Evolutionary conservation across 192 early-diverging fungal species (phyloP).

Genomic region (Linnemannia zychae): DNA sequence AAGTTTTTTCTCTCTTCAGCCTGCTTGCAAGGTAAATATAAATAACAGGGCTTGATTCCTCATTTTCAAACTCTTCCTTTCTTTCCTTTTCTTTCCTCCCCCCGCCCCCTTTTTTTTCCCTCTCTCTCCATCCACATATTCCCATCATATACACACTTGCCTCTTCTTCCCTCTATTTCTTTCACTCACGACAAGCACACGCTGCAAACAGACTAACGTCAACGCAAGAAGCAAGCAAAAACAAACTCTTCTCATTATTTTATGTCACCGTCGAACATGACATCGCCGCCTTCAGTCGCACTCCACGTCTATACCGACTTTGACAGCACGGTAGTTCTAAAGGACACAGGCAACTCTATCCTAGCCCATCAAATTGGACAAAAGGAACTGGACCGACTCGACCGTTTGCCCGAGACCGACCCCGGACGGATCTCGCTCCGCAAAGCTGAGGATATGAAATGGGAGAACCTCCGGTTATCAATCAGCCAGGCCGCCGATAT

Average conservation of each 20-base stretch:
- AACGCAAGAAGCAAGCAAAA: neutral
- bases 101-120: neutral
- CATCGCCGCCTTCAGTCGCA: neutral
- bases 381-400: constrained; percentile 30
- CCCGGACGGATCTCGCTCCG: constrained; percentile 8
- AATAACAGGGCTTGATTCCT: neutral
- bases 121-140: neutral
- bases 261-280: constrained; percentile 25
- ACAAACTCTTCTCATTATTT: neutral
- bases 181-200: neutral
- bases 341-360: constrained; percentile 22
- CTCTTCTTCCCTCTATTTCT: neutral
- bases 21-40: no score
- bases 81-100: neutral
- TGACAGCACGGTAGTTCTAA: constrained; percentile 36
- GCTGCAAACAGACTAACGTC: neutral
- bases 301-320: constrained; percentile 44
- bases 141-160: neutral
- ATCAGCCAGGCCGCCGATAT: constrained; percentile 41
- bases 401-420: constrained; percentile 33
- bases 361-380: constrained; percentile 28
- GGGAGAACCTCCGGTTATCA: constrained; percentile 19
- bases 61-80: neutral
- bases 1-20: neutral
- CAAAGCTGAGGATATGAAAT: constrained; percentile 54